These are phyloP conservation scores for Penicillium sp. DNA, from an alignment of 2,329 filamentous ascomycete species.

Conservation along the genomic window DNA sequence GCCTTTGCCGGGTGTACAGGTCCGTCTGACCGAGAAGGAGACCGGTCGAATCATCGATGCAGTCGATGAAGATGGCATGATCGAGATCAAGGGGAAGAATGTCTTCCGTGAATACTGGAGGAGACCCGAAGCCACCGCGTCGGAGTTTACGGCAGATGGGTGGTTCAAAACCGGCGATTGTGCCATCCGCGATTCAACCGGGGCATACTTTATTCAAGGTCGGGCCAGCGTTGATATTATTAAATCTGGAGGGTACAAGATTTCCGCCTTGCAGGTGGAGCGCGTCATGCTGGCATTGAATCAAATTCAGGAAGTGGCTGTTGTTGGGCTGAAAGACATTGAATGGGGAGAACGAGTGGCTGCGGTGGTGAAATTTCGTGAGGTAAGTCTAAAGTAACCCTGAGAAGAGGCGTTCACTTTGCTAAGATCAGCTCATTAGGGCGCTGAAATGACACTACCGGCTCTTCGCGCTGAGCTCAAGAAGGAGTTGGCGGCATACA, in stretches of 20 bases:
- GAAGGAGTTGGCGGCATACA: conserved; percentile 72
- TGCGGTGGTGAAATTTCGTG: conserved; percentile 50
- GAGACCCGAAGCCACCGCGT: conserved; percentile 48
- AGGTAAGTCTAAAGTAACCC: conserved; percentile 27
- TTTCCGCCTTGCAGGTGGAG: conserved; percentile 58
- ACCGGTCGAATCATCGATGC: conserved; percentile 34
- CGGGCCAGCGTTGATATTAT: conserved; percentile 57
- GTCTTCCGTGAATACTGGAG: conserved; percentile 48
- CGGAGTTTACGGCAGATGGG: conserved; percentile 50
- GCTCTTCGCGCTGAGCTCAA: conserved; percentile 38
- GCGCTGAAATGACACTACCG: conserved; percentile 32
- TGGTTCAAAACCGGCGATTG: conserved; percentile 55
- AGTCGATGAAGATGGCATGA: conserved; percentile 44
- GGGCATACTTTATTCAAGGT: conserved; percentile 57
- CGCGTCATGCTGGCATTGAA: conserved; percentile 53
- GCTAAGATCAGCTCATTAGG: conserved; percentile 14
- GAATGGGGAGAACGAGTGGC: conserved; percentile 59
- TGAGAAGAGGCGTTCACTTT: not conserved
- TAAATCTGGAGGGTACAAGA: conserved; percentile 59
- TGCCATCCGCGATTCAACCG: conserved; percentile 34
- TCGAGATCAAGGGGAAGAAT: conserved; percentile 46
- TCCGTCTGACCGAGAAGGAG: conserved; percentile 48
- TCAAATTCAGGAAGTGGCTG: conserved; percentile 54
- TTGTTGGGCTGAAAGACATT: conserved; percentile 55
- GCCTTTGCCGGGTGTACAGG: conserved; percentile 50